phyloP scores from a whole-genome alignment of 352 stramenopile genomes.

The Globisporangium spinosum region DNA sequence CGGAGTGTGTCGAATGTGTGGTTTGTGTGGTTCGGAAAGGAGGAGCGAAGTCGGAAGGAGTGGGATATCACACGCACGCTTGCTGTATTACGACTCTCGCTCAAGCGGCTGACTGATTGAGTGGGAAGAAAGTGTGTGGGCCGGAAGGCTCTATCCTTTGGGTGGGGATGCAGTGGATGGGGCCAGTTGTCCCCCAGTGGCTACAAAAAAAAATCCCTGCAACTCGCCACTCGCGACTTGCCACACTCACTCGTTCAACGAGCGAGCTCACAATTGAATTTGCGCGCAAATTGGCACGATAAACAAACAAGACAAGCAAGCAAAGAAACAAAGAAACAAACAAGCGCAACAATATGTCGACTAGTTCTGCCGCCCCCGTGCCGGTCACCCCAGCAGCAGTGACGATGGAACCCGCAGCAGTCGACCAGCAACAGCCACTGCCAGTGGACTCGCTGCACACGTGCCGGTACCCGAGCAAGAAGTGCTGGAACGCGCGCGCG shows the following conservation, averaged over 20 bases:
- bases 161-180: not conserved
- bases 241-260: not conserved
- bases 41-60: not conserved
- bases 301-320: not conserved
- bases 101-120: not conserved
- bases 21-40: slow-evolving; percentile 1
- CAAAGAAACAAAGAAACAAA: too few species aligned
- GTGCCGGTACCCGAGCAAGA: slow-evolving; percentile 50
- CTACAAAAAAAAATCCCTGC: not conserved
- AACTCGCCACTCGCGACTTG: not conserved
- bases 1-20: not conserved
- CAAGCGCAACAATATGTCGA: not conserved
- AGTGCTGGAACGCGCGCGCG: slow-evolving; percentile 42
- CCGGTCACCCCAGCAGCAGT: not conserved
- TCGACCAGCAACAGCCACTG: not conserved
- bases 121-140: not conserved
- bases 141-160: not conserved
- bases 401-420: not conserved
- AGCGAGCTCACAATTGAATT: slow-evolving; percentile 1
- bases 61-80: not conserved
- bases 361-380: not conserved
- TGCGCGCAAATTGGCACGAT: not conserved
- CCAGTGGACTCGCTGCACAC: slow-evolving; percentile 11
- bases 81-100: not conserved
- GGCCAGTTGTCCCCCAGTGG: not conserved